Conservation (phyloP, 2,329 filamentous ascomycete species). For the Cladophialophora psammophila region DNA sequence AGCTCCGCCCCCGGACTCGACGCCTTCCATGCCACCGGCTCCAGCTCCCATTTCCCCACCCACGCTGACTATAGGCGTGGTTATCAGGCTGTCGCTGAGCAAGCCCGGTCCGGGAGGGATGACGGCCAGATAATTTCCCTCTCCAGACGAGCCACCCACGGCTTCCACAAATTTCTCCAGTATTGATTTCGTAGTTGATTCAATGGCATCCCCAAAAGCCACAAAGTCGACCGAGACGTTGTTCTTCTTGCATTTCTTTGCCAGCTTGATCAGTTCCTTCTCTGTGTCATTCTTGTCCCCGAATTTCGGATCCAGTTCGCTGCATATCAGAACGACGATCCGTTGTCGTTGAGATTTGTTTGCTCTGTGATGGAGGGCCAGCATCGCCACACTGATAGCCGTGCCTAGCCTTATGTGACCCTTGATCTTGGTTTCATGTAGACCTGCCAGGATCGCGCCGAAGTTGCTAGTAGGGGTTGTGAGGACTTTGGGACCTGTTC, state of each 20-base stretch:
- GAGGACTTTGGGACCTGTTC: slow-evolving; percentile 94
- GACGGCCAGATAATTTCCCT: slow-evolving; percentile 89
- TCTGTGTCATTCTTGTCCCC: slow-evolving; percentile 72
- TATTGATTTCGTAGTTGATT: slow-evolving; percentile 87
- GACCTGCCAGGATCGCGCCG: slow-evolving; percentile 89
- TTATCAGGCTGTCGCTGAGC: slow-evolving; percentile 88
- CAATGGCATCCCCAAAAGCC: slow-evolving; percentile 84
- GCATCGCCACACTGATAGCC: slow-evolving; percentile 88
- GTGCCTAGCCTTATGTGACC: slow-evolving; percentile 88
- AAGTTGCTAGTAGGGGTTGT: slow-evolving; percentile 96
- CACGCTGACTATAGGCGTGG: slow-evolving; percentile 76
- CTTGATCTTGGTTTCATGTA: slow-evolving; percentile 93
- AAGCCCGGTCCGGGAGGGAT: slow-evolving; percentile 91
- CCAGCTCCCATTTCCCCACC: slow-evolving; percentile 68
- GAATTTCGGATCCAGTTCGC: slow-evolving; percentile 65
- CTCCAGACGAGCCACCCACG: slow-evolving; percentile 77
- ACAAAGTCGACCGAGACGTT: slow-evolving; percentile 94
- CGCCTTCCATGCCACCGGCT: slow-evolving; percentile 66
- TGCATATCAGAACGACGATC: slow-evolving; percentile 97
- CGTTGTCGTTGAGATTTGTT: slow-evolving; percentile 97
- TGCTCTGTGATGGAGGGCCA: slow-evolving; percentile 96
- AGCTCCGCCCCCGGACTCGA: slow-evolving; percentile 59
- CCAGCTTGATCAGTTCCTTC: slow-evolving; percentile 84
- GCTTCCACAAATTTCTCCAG: slow-evolving; percentile 91
- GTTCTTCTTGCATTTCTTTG: slow-evolving; percentile 99